A percentile compares a stretch with the other conserved stretches of the same genome.
Conservation (phyloP, 2,329 filamentous ascomycete species). For the Fusarium liriodendri region DNA sequence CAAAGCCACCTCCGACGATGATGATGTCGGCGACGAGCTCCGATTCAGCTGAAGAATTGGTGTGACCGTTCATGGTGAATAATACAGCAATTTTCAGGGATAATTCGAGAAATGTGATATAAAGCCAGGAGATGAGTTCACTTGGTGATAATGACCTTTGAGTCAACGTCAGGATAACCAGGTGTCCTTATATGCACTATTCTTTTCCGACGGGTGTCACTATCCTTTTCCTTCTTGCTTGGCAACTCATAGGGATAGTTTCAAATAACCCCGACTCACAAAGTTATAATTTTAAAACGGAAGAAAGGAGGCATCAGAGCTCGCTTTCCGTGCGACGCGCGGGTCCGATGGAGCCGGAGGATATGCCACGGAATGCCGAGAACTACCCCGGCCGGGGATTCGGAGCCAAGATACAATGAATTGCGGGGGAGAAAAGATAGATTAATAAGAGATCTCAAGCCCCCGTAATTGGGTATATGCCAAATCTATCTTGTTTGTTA, state of each 20-base stretch:
- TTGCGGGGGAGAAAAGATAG: background rate
- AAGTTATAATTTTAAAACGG: no score
- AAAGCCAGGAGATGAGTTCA: background rate
- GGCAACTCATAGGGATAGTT: background rate
- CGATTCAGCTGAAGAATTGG: background rate
- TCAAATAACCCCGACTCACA: background rate
- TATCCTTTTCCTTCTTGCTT: background rate
- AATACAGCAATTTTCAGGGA: background rate
- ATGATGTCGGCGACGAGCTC: slow-evolving; percentile 3
- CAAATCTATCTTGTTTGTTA: background rate
- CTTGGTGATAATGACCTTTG: background rate
- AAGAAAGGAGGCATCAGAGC: no score
- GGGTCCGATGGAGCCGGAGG: background rate
- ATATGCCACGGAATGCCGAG: background rate
- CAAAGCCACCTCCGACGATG: slow-evolving; percentile 27
- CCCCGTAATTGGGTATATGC: background rate
- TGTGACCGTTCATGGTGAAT: background rate
- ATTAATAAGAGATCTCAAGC: background rate
- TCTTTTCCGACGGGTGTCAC: no score
- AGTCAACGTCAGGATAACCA: background rate
- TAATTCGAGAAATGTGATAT: background rate
- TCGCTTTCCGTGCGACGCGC: background rate
- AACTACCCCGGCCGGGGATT: background rate
- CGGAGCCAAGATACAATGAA: background rate
- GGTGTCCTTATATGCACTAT: background rate